These are phyloP conservation scores for Aegilops speltoides DNA, from an alignment of 176 grass and related monocot genomes.

Conservation along the genomic window DNA sequence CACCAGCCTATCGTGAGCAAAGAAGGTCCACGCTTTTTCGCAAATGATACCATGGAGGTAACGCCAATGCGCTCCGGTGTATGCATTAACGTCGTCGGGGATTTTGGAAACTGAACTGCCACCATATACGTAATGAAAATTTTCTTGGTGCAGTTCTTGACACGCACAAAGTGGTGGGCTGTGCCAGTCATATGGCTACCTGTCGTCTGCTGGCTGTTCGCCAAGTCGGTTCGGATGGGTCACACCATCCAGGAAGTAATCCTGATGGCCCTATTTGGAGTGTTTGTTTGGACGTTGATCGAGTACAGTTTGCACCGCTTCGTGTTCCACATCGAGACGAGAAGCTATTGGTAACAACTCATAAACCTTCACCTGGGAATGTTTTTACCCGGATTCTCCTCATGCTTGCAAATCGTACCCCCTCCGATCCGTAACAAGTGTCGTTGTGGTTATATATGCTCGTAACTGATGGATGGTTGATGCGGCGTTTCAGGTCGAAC, in stretches of 20 bases:
- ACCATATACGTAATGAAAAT: neutral
- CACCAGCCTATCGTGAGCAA: slow-evolving; percentile 92
- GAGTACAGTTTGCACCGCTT: slow-evolving; percentile 92
- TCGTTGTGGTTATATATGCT: neutral
- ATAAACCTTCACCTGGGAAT: neutral
- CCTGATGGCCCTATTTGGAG: slow-evolving; percentile 49
- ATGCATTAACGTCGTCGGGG: neutral
- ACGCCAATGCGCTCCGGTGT: neutral
- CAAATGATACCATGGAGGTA: slow-evolving; percentile 77
- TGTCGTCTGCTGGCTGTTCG: slow-evolving; percentile 61
- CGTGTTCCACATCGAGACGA: slow-evolving; percentile 91
- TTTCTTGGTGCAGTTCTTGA: slow-evolving; percentile 62
- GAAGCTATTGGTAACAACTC: slow-evolving; percentile 58
- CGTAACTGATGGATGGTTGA: neutral
- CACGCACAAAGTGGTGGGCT: slow-evolving; percentile 82
- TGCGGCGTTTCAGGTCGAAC: slow-evolving; percentile 65
- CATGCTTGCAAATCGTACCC: neutral
- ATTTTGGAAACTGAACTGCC: neutral
- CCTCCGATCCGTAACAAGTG: too few species aligned
- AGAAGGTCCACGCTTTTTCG: slow-evolving; percentile 80
- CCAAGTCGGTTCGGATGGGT: slow-evolving; percentile 61
- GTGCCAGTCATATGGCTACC: slow-evolving; percentile 93
- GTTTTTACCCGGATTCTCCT: neutral
- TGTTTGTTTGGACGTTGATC: slow-evolving; percentile 87
- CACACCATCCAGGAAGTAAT: slow-evolving; percentile 49